Conservation (phyloP, 148 eudicot genomes). For the Diospyros lotus region DNA sequence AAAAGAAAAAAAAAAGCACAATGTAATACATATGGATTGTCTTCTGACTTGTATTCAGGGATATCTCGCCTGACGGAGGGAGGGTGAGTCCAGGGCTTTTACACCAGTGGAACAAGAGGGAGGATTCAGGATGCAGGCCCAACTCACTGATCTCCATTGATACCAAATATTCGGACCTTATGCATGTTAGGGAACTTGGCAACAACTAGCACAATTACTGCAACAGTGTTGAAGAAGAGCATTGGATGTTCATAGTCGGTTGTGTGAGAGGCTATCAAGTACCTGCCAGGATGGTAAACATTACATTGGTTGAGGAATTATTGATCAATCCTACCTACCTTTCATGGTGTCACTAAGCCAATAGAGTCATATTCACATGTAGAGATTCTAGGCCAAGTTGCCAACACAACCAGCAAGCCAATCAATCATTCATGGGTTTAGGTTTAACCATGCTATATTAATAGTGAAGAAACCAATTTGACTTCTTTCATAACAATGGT, state of each 20-base stretch:
- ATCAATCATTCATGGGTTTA: no score
- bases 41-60: constrained; percentile 33
- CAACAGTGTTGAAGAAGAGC: constrained; percentile 88
- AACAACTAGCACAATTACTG: constrained; percentile 66
- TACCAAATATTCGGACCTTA: constrained; percentile 95
- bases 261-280: constrained; percentile 93
- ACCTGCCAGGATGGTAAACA: constrained; percentile 36
- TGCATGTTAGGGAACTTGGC: constrained; percentile 98
- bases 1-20: not conserved
- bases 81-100: not conserved
- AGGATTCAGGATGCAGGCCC: constrained; percentile 6
- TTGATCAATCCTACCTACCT: no score
- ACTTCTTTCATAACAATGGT: no score
- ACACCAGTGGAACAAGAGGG: constrained; percentile 1
- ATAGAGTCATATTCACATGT: not conserved
- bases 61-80: constrained; percentile 14
- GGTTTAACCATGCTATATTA: no score
- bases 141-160: constrained; percentile 71
- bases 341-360: not conserved
- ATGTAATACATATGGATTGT: no score
- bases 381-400: no score
- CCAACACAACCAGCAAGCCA: no score
- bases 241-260: constrained; percentile 90
- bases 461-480: not conserved
- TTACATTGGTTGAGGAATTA: not conserved